Evolutionary conservation across 1,139 yeast genomes (phyloP).

Genomic region (Yamadazyma mexicana): DNA sequence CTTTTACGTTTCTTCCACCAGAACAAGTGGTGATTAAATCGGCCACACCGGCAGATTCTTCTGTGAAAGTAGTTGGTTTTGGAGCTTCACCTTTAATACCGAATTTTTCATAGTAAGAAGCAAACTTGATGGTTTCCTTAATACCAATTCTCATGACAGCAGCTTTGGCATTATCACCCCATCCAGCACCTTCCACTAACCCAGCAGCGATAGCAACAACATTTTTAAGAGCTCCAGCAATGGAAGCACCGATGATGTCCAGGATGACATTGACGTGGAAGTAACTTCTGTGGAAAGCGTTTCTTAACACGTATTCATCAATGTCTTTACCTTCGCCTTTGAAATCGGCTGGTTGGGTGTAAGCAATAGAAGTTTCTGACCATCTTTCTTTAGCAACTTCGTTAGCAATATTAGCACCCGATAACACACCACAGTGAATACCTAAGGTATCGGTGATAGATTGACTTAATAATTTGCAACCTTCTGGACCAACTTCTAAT

Average conservation of each 20-base stretch:
- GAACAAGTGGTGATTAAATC: slow-evolving; percentile 51
- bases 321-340: slow-evolving; percentile 44
- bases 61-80: slow-evolving; percentile 44
- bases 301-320: slow-evolving; percentile 40
- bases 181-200: slow-evolving; percentile 49
- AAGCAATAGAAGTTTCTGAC: slow-evolving; percentile 54
- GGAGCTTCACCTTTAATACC: slow-evolving; percentile 62
- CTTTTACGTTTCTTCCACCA: slow-evolving; percentile 52
- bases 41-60: slow-evolving; percentile 51
- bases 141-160: slow-evolving; percentile 52
- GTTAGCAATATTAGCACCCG: slow-evolving; percentile 51
- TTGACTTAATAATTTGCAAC: slow-evolving; percentile 45
- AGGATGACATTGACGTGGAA: slow-evolving; percentile 50
- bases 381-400: slow-evolving; percentile 49
- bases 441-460: slow-evolving; percentile 46
- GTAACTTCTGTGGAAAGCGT: slow-evolving; percentile 48
- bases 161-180: slow-evolving; percentile 55
- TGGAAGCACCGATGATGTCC: slow-evolving; percentile 50
- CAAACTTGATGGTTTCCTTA: slow-evolving; percentile 44
- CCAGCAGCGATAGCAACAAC: slow-evolving; percentile 51
- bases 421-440: slow-evolving; percentile 45
- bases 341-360: slow-evolving; percentile 40
- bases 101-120: slow-evolving; percentile 56
- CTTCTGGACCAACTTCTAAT: slow-evolving; percentile 45
- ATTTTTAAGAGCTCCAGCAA: slow-evolving; percentile 52